Evolutionary conservation across 768 basidiomycete species (phyloP), one percentile per base, ranked within the genome.

Genomic region (Panellus pusillus): DNA sequence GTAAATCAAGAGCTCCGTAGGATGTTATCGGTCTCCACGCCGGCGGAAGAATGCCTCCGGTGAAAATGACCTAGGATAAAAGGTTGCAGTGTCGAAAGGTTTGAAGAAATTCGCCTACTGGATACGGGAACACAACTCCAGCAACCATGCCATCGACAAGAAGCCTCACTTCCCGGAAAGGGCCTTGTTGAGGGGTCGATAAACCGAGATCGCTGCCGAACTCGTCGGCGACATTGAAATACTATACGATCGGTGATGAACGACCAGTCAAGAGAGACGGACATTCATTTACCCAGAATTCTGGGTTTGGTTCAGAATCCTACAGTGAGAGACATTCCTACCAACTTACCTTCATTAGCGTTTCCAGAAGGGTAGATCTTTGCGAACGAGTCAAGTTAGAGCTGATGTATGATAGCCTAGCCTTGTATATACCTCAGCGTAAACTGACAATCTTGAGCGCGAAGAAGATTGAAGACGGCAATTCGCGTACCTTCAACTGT

Each of bases 1-100:
- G 89, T 12, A 89, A 74, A 61, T 91, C 88, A 20, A 90, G 70
- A 3, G 87, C 87, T 9, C 88, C 86, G 54, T 89, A 91, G 1
- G 89, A 81, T 1, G 86, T 78, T 65, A 91, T 89, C 6, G 59
- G 59, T 35, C 83, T 78, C 89, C 89, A 91, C 28, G 82, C 76
- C 1, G 80, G 72, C 1, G 88, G 89, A 12, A 81, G 74, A 54
- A 89, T 80, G 0, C 87, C 88, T 13, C 90, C 90, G 0, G 87
- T 91, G 63, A 90, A 91, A 39, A 90, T 81, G 15, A 81, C 58
- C 58, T 60, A 29, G 7, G 11, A 13, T 6, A 15, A 6, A 27
- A 13, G 18, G 28, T 44, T 2, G 13, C 12, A 47, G 38, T 24
- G 13, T 9, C 3, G 19, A 42, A 13, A 27, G 44, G 12, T 9